Evolutionary conservation across 495 filamentous ascomycete species (phyloP).

Genomic region (Endocarpon pusillum): DNA sequence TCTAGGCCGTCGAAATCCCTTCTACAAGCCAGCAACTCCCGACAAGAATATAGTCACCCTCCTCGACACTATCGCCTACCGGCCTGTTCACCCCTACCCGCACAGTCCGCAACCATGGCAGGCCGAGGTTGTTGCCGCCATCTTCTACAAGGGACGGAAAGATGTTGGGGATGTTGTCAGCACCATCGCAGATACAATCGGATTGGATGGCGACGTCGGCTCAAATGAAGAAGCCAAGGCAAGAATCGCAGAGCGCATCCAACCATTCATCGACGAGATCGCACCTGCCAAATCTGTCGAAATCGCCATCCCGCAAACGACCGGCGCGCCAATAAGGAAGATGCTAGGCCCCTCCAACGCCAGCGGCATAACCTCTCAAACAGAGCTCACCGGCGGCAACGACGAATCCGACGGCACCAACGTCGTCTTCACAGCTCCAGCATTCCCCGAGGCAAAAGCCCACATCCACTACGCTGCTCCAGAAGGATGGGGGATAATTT

Average conservation of each 20-base stretch:
- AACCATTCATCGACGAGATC: constrained; percentile 60
- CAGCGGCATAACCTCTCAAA: constrained; percentile 50
- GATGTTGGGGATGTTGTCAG: constrained; percentile 50
- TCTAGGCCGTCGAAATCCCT: constrained; percentile 23
- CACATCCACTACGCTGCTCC: constrained; percentile 56
- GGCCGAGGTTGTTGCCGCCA: constrained; percentile 64
- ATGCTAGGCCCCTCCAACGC: constrained; percentile 50
- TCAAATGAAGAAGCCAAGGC: constrained; percentile 36
- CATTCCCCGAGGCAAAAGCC: constrained; percentile 28
- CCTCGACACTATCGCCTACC: constrained; percentile 77
- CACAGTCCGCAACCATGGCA: constrained; percentile 36
- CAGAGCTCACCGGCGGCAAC: constrained; percentile 19
- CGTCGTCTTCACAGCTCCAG: constrained; percentile 20
- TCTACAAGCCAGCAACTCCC: constrained; percentile 23
- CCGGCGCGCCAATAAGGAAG: constrained; percentile 22
- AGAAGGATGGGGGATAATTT: constrained; percentile 76
- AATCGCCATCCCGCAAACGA: constrained; percentile 33
- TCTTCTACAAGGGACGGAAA: constrained; percentile 53
- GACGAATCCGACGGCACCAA: constrained; percentile 14
- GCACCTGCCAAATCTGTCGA: constrained; percentile 48
- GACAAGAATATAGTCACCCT: constrained; percentile 63
- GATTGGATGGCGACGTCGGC: constrained; percentile 43
- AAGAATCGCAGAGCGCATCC: constrained; percentile 50
- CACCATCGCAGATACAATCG: constrained; percentile 51
- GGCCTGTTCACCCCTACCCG: constrained; percentile 15